phyloP scores from a whole-genome alignment of 768 basidiomycete genomes.

The Favolaschia claudopus region DNA sequence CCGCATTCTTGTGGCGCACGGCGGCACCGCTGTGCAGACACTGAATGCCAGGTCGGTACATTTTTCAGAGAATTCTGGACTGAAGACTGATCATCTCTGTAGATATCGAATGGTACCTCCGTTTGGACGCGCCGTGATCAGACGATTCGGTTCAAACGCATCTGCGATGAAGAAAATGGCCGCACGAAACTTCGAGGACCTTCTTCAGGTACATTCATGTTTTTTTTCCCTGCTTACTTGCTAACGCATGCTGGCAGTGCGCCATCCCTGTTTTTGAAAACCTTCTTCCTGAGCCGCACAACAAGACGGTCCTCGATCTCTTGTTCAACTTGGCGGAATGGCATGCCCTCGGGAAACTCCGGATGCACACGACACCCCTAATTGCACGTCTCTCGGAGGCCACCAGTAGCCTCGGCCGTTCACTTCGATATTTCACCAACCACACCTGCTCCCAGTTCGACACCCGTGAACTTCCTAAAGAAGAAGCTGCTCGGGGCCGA shows the following conservation, averaged over 20 bases:
- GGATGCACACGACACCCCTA: background rate
- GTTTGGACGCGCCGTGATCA: constrained; percentile 35
- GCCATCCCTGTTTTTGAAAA: too few species aligned
- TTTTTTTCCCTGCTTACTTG: too few species aligned
- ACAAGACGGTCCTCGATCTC: background rate
- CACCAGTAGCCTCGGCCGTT: background rate
- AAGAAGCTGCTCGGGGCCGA: constrained; percentile 5
- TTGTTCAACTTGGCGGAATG: background rate
- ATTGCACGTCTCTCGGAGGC: constrained; percentile 29
- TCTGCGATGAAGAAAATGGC: constrained; percentile 39
- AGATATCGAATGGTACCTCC: constrained; percentile 29
- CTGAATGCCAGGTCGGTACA: constrained; percentile 37
- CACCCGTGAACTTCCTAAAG: background rate
- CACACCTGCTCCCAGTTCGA: background rate
- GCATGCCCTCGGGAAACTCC: constrained; percentile 1
- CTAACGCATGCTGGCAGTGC: too few species aligned
- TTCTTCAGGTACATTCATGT: constrained; percentile 34
- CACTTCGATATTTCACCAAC: background rate
- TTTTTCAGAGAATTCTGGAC: too few species aligned
- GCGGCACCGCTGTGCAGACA: constrained; percentile 7
- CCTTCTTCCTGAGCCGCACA: background rate
- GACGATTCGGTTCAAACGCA: constrained; percentile 36
- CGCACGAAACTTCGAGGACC: constrained; percentile 44
- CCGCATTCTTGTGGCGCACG: constrained; percentile 33
- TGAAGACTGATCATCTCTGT: too few species aligned